Percentiles rank a stretch among this genome's conserved stretches.
phyloP scores from a whole-genome alignment of 2,329 filamentous ascomycete species.

The Nakataea oryzae region DNA sequence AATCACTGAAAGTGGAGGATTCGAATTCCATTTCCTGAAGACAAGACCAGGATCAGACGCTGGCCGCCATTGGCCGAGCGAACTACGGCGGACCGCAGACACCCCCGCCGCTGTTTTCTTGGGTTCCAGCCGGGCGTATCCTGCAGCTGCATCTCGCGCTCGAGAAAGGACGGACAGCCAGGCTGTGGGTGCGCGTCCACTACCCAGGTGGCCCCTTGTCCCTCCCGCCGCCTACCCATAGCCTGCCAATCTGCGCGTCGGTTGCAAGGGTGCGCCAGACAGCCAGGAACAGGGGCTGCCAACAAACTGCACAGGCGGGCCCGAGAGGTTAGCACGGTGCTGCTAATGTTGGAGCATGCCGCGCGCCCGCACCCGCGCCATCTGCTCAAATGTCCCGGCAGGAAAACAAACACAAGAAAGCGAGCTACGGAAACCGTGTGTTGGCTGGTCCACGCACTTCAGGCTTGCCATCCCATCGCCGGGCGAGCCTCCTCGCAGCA shows the following conservation, averaged over 20 bases:
- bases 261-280: neutral
- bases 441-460: neutral
- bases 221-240: neutral
- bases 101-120: conserved; percentile 2
- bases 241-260: neutral
- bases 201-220: neutral
- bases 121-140: neutral
- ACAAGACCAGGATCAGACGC: neutral
- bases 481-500: neutral
- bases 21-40: neutral
- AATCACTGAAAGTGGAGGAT: neutral
- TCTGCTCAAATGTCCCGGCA: neutral
- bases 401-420: neutral
- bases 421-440: too few relatives aligned
- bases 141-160: neutral
- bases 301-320: neutral
- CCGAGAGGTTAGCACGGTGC: neutral
- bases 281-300: neutral
- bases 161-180: neutral
- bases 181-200: neutral
- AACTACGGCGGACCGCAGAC: neutral
- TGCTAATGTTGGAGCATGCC: neutral
- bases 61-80: neutral
- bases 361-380: too few relatives aligned
- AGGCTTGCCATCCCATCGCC: neutral